These are phyloP conservation scores for Xylariaceae sp. DNA, from an alignment of 2,329 filamentous ascomycete genomes.

Conservation along the genomic window DNA sequence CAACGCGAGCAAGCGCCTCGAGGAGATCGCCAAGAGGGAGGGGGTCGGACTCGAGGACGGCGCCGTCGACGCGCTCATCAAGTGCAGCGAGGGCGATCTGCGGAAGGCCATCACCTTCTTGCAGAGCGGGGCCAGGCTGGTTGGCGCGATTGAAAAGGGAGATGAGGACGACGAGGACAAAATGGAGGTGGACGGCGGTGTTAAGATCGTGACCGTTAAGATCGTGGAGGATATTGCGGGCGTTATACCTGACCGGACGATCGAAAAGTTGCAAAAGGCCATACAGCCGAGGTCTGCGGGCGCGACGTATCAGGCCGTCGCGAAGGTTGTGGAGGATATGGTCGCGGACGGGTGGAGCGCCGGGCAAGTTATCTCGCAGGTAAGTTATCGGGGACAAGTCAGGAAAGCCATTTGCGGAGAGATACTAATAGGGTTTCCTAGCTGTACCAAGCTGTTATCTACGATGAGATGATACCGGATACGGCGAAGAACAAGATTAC, in stretches of 20 bases:
- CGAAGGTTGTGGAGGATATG: slow-evolving; percentile 83
- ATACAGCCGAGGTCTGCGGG: slow-evolving; percentile 72
- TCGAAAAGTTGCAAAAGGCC: slow-evolving; percentile 70
- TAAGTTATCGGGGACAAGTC: slow-evolving; percentile 41
- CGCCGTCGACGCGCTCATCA: slow-evolving; percentile 80
- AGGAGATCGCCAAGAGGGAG: slow-evolving; percentile 81
- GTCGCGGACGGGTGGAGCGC: slow-evolving; percentile 98
- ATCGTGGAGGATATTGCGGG: slow-evolving; percentile 95
- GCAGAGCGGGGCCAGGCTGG: slow-evolving; percentile 88
- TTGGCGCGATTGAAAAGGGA: slow-evolving; percentile 64
- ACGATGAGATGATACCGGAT: slow-evolving; percentile 82
- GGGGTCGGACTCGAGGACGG: slow-evolving; percentile 75
- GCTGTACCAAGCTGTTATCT: slow-evolving; percentile 82
- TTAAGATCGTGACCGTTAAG: slow-evolving; percentile 69
- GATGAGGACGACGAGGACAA: slow-evolving; percentile 56
- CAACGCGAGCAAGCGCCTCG: slow-evolving; percentile 77
- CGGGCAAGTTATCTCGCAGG: slow-evolving; percentile 81
- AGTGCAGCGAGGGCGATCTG: slow-evolving; percentile 90
- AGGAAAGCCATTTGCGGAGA: slow-evolving; percentile 4
- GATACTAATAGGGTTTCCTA: slow-evolving; percentile 38
- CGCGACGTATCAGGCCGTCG: slow-evolving; percentile 71
- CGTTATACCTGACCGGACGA: slow-evolving; percentile 78
- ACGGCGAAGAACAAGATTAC: slow-evolving; percentile 89
- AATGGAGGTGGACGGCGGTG: slow-evolving; percentile 64
- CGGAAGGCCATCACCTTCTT: slow-evolving; percentile 95